These are phyloP conservation scores for Flaveria brownii DNA, from an alignment of 129 eudicot genomes.

Conservation along the genomic window DNA sequence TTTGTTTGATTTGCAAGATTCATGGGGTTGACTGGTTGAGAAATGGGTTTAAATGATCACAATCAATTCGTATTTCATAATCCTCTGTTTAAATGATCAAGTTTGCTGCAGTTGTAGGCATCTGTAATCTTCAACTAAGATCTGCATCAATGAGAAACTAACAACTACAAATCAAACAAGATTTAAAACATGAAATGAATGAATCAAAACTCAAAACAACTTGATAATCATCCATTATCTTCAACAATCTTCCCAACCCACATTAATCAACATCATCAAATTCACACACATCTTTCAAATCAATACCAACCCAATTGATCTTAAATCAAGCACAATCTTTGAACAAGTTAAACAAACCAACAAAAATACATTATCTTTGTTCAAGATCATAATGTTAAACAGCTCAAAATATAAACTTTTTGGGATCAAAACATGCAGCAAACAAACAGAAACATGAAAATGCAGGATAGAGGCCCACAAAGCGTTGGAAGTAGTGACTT, in stretches of 20 bases:
- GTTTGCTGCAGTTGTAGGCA: neutral
- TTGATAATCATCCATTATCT: neutral
- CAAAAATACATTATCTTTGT: too few relatives aligned
- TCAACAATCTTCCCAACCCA: constrained; percentile 13
- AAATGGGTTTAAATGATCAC: too few relatives aligned
- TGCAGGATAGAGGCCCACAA: constrained; percentile 1
- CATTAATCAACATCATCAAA: neutral
- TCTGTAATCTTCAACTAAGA: too few relatives aligned
- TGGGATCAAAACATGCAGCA: constrained; percentile 36
- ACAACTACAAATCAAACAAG: constrained; percentile 5
- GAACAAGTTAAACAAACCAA: too few relatives aligned
- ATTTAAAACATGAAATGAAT: neutral
- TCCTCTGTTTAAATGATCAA: neutral
- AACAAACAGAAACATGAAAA: constrained; percentile 20
- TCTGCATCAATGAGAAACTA: neutral
- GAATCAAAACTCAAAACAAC: constrained; percentile 18
- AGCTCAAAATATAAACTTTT: neutral
- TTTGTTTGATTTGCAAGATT: too few relatives aligned
- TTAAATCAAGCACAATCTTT: too few relatives aligned
- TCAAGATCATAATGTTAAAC: neutral
- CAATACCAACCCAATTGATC: too few relatives aligned
- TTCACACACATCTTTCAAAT: neutral
- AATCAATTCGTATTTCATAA: neutral
- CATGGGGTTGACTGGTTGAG: too few relatives aligned
- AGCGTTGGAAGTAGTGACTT: too few relatives aligned